A percentile compares a stretch with the other conserved stretches of the same genome.
phyloP scores from a whole-genome alignment of 495 filamentous ascomycete genomes.

The Massariosphaeria phaeospora region DNA sequence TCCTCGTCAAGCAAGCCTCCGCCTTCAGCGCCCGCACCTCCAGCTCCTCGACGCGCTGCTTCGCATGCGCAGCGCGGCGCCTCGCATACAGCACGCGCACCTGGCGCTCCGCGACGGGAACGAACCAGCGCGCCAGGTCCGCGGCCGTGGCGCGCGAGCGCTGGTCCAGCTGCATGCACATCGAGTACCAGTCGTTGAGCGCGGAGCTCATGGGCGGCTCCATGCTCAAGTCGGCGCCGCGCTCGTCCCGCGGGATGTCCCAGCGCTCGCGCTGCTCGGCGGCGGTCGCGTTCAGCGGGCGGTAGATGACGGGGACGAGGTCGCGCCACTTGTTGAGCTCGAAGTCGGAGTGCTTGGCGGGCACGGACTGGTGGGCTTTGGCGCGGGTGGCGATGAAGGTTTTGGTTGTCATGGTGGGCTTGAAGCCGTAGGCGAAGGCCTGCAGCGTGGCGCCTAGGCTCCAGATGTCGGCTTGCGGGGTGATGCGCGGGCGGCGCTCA shows the following conservation, averaged over 20 bases:
- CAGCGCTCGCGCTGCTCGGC: background rate
- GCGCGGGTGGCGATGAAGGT: background rate
- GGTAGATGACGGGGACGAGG: background rate
- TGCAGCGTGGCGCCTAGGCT: conserved; percentile 12
- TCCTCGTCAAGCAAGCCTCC: background rate
- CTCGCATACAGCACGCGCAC: background rate
- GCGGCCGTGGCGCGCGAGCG: background rate
- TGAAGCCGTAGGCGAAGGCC: conserved; percentile 1
- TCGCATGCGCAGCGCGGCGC: background rate
- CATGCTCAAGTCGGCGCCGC: too few relatives aligned
- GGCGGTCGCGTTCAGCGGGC: background rate
- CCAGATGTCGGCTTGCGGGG: conserved; percentile 9
- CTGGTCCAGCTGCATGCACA: background rate
- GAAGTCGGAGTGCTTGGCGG: background rate
- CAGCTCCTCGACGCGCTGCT: background rate
- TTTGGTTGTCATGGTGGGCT: background rate
- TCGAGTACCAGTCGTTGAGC: conserved; percentile 14
- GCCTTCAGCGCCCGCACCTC: background rate
- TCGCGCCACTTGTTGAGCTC: background rate
- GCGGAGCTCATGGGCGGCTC: background rate
- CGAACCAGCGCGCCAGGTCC: background rate
- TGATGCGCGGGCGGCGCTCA: background rate
- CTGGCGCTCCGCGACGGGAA: conserved; percentile 14
- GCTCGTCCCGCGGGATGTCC: background rate
- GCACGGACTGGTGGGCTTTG: background rate